Evolutionary conservation across 2,329 filamentous ascomycete species (phyloP), one percentile per base, ranked within the genome.

Genomic region (Clonostachys solani): DNA sequence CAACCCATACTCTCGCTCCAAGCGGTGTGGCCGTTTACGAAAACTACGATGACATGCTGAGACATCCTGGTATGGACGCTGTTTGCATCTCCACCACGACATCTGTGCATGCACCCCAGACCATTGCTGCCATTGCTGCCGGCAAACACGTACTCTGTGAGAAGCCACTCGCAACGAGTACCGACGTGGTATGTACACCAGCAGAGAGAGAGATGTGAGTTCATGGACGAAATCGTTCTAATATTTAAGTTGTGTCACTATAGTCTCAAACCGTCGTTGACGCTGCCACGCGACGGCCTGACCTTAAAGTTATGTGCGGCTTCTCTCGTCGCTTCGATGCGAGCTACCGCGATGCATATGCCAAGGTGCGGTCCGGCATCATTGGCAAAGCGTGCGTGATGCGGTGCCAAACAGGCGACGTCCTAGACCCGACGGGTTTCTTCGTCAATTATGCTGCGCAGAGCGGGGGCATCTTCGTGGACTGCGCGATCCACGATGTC

Each of bases 401-500:
- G 56, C 80, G 83, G 56, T 80, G 74, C 43, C 83, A 87, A 62
- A 87, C 83, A 4, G 86, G 82, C 64, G 84, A 87, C 64, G 84
- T 80, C 60, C 76, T 81, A 50, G 81, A 86, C 53, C 79, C 81
- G 0, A 73, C 73, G 0, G 83, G 83, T 44, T 87, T 86, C 72
- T 87, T 86, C 61, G 81, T 87, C 47, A 70, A 74, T 29, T 87
- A 87, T 63, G 81, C 84, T 12, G 69, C 81, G 54, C 83, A 78
- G 64, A 78, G 71, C 2, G 84, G 84, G 34, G 83, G 83, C 18
- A 85, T 87, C 59, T 87, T 87, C 55, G 84, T 87, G 49, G 84
- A 87, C 68, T 84, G 80, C 66, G 81, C 78, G 44, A 81, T 87
- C 57, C 84, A 87, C 67, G 84, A 87, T 55, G 87, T 87, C 44